phyloP scores from a whole-genome alignment of 1,139 yeast species.

The Wickerhamomyces sp. region DNA sequence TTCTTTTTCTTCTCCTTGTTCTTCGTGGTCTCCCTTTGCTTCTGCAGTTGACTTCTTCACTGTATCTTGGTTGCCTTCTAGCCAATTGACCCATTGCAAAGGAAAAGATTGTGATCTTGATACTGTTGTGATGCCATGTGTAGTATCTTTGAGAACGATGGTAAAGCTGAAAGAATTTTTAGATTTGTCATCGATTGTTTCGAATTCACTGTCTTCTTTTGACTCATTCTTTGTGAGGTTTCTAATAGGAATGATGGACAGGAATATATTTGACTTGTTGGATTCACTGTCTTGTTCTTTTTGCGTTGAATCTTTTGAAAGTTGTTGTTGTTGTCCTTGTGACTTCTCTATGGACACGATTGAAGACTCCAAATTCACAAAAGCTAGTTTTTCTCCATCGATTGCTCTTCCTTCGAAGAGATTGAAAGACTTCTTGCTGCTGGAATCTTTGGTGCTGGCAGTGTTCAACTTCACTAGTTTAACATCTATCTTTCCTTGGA shows the following conservation, averaged over 20 bases:
- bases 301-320: slow-evolving; percentile 9
- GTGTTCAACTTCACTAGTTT: slow-evolving; percentile 28
- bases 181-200: slow-evolving; percentile 33
- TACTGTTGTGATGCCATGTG: slow-evolving; percentile 67
- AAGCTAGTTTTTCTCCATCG: slow-evolving; percentile 87
- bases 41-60: slow-evolving; percentile 26
- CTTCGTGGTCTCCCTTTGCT: too few relatives aligned
- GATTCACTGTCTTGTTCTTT: slow-evolving; percentile 8
- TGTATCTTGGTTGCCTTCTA: slow-evolving; percentile 41
- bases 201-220: slow-evolving; percentile 25
- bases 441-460: slow-evolving; percentile 16
- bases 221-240: slow-evolving; percentile 20
- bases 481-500: slow-evolving; percentile 21
- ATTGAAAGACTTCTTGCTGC: slow-evolving; percentile 46
- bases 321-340: slow-evolving; percentile 26
- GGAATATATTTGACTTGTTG: slow-evolving; percentile 60
- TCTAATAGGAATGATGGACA: slow-evolving; percentile 72
- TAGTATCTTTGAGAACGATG: slow-evolving; percentile 67
- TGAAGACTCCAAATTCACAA: slow-evolving; percentile 79
- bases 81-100: slow-evolving; percentile 82
- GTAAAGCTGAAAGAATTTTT: slow-evolving; percentile 58
- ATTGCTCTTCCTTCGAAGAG: slow-evolving; percentile 70
- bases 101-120: slow-evolving; percentile 91
- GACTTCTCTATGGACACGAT: slow-evolving; percentile 34
- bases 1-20: slow-evolving; percentile 12